These are phyloP conservation scores for Styphnolobium japonicum DNA, from an alignment of 306 rosid species.

Conservation along the genomic window DNA sequence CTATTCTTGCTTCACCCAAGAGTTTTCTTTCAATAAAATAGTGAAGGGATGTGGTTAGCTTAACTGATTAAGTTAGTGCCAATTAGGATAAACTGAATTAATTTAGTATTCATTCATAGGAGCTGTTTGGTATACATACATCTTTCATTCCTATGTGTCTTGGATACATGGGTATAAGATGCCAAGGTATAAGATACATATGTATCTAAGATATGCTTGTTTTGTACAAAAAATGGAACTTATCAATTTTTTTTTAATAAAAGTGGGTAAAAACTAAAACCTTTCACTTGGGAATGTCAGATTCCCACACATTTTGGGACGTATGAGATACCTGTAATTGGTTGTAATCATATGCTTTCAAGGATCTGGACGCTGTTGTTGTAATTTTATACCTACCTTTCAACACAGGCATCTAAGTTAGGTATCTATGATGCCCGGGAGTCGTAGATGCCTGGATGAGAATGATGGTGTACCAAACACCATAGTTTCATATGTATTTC, in stretches of 20 bases:
- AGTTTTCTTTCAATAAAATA: slow-evolving; percentile 2
- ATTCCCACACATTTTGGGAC: not conserved
- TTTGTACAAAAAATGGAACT: not conserved
- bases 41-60: slow-evolving; percentile 5
- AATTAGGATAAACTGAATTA: not conserved
- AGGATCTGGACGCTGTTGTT: not conserved
- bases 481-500: not conserved
- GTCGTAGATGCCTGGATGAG: not conserved
- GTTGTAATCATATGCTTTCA: not conserved
- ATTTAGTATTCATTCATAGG: not conserved
- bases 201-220: not conserved
- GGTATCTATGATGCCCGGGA: not conserved
- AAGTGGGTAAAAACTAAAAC: not conserved
- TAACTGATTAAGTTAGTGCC: not conserved
- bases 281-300: not conserved
- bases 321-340: not conserved
- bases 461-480: not conserved
- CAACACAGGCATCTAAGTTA: not conserved
- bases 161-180: not conserved
- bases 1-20: slow-evolving; percentile 12
- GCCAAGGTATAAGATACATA: not conserved
- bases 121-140: not conserved
- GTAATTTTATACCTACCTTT: not conserved
- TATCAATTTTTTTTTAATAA: too few relatives aligned
- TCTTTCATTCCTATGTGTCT: not conserved